Evolutionary conservation across 345 rosid genomes (phyloP).

Genomic region (Lepidium africanum): DNA sequence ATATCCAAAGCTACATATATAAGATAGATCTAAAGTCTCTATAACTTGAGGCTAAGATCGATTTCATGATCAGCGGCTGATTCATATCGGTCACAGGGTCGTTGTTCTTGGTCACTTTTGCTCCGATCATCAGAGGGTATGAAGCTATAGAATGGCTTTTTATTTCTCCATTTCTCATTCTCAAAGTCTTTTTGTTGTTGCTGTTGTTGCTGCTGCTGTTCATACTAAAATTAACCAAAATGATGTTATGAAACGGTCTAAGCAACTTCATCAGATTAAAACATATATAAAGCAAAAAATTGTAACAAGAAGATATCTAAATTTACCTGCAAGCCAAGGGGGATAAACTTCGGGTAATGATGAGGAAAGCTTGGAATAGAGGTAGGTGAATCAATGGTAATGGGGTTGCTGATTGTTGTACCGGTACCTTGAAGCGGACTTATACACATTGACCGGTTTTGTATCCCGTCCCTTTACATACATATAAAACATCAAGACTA

Average conservation of each 20-base stretch:
- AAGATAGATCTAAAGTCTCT: background rate
- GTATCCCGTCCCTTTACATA: background rate
- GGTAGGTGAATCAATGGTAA: conserved; percentile 11
- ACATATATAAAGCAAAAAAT: background rate
- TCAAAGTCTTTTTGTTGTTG: background rate
- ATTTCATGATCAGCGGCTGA: conserved; percentile 8
- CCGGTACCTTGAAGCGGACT: conserved; percentile 13
- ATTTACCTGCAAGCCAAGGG: conserved; percentile 14
- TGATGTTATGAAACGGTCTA: background rate
- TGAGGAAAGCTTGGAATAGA: conserved; percentile 1
- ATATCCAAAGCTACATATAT: background rate
- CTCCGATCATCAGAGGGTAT: conserved; percentile 1
- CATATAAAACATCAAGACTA: background rate
- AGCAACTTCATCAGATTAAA: background rate
- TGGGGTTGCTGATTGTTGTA: conserved; percentile 12
- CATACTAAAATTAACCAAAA: conserved; percentile 13
- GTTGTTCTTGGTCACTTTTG: background rate
- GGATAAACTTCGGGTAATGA: conserved; percentile 1
- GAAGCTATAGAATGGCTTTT: conserved; percentile 9
- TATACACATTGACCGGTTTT: background rate
- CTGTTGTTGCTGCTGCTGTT: conserved; percentile 8
- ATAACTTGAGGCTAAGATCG: conserved; percentile 24
- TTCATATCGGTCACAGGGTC: background rate
- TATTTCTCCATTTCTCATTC: background rate
- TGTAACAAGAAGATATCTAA: background rate